Base-by-base conservation (phyloP, 345 rosid genomes). In the Camelina neglecta region DNA sequence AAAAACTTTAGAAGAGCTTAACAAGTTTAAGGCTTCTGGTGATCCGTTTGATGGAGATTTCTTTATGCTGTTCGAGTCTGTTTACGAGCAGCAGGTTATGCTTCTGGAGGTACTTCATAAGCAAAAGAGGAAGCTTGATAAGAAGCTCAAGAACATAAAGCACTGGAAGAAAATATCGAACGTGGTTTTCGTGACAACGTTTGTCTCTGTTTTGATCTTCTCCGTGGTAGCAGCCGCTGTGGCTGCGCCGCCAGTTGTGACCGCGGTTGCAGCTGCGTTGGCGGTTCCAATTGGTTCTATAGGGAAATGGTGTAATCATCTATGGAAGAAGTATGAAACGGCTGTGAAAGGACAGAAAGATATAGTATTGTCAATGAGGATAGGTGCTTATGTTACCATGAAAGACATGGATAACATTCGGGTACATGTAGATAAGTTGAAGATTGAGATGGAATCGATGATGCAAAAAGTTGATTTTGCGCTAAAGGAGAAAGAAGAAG, bases 181-280 rank as follows among this genome's bases (percentile, higher is more conserved):
- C 56, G 90, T 90, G 45, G 76, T 95, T 29, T 92, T 95, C 35
- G 90, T 84, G 13, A 72, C 97, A 6, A 83, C 87, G 4, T 88
- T 92, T 26, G 89, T 95, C 11, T 84, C 97, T 18, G 88, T 89
- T 18, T 47, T 92, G 79, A 85, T 92, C 65, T 81, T 92, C 78
- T 89, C 99, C 0, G 96, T 94, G 18, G 97, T 90, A 45, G 97
- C 99, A 60, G 99, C 96, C 33, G 91, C 97, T 23, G 55, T 90
- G 41, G 87, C 96, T 21, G 93, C 92, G 20, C 97, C 97, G 0
- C 96, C 96, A 1, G 79, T 92, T 12, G 78, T 87, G 33, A 84
- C 86, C 6, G 97, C 96, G 23, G 36, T 90, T 50, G 97, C 92
- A 1, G 87, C 89, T 73, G 97, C 92, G 0, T 48, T 95, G 41